These are phyloP conservation scores for Alternaria novae-zelandiae DNA, from an alignment of 2,329 filamentous ascomycete genomes.

Conservation along the genomic window DNA sequence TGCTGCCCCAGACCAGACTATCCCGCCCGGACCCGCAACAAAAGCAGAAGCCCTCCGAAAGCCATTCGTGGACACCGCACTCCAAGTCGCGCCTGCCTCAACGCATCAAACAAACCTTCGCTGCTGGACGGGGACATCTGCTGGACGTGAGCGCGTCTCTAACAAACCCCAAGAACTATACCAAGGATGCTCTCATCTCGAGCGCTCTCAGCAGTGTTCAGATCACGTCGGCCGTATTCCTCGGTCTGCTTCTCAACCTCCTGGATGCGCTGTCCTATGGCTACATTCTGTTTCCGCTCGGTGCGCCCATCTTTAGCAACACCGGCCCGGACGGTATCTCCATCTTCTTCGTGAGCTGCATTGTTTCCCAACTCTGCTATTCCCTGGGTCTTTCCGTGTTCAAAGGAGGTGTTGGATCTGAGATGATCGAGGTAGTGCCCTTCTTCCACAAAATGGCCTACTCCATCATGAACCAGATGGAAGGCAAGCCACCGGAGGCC, in stretches of 20 bases:
- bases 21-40: conserved; percentile 29
- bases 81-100: conserved; percentile 28
- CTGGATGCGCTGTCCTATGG: conserved; percentile 95
- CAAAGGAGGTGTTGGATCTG: conserved; percentile 88
- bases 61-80: conserved; percentile 20
- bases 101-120: conserved; percentile 27
- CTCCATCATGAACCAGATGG: conserved; percentile 80
- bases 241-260: conserved; percentile 89
- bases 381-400: conserved; percentile 86
- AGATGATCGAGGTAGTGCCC: conserved; percentile 97
- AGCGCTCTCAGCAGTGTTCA: conserved; percentile 69
- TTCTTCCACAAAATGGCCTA: conserved; percentile 99
- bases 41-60: conserved; percentile 17
- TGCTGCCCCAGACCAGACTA: conserved; percentile 46
- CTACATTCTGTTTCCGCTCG: conserved; percentile 86
- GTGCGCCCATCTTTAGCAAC: conserved; percentile 81
- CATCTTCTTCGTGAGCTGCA: conserved; percentile 98
- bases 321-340: conserved; percentile 94
- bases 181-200: conserved; percentile 69
- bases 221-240: conserved; percentile 82
- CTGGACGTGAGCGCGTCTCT: conserved; percentile 41
- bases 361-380: conserved; percentile 89
- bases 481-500: conserved; percentile 79
- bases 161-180: conserved; percentile 73
- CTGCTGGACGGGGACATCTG: conserved; percentile 28